phyloP scores from a whole-genome alignment of 129 eudicot species.

The Pittosporum tobira region DNA sequence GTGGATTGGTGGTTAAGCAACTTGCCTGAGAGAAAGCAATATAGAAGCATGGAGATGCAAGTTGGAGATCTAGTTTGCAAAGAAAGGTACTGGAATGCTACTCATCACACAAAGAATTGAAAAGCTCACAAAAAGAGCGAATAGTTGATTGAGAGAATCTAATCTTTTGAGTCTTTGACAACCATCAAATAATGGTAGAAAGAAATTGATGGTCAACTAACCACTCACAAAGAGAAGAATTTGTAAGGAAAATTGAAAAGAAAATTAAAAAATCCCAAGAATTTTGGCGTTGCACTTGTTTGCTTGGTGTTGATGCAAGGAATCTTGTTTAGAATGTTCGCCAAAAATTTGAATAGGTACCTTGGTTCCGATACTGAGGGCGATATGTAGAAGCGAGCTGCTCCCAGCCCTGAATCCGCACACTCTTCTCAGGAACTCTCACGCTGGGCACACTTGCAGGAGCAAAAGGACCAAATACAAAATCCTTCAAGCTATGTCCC shows the following conservation, averaged over 20 bases:
- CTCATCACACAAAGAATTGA: too few relatives aligned
- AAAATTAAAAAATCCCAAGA: neutral
- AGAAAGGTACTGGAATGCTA: too few relatives aligned
- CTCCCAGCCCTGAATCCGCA: constrained; percentile 54
- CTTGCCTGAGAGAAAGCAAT: too few relatives aligned
- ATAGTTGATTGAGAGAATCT: neutral
- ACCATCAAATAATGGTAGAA: neutral
- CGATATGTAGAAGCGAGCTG: constrained; percentile 40
- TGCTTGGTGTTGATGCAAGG: neutral
- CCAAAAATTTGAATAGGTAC: constrained; percentile 4
- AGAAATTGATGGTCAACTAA: neutral
- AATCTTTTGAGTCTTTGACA: neutral
- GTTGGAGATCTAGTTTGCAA: too few relatives aligned
- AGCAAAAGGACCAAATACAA: constrained; percentile 44
- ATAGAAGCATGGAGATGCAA: too few relatives aligned
- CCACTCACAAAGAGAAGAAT: neutral
- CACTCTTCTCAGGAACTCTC: constrained; percentile 4
- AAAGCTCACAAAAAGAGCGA: too few relatives aligned
- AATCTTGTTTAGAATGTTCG: neutral
- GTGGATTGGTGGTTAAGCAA: too few relatives aligned
- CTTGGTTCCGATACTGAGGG: constrained; percentile 15
- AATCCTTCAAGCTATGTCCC: constrained; percentile 35
- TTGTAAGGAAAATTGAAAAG: too few relatives aligned
- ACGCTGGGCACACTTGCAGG: constrained; percentile 3
- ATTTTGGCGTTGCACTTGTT: neutral